Evolutionary conservation across 495 filamentous ascomycete genomes (phyloP).

Genomic region (Trichoderma asperelloides): DNA sequence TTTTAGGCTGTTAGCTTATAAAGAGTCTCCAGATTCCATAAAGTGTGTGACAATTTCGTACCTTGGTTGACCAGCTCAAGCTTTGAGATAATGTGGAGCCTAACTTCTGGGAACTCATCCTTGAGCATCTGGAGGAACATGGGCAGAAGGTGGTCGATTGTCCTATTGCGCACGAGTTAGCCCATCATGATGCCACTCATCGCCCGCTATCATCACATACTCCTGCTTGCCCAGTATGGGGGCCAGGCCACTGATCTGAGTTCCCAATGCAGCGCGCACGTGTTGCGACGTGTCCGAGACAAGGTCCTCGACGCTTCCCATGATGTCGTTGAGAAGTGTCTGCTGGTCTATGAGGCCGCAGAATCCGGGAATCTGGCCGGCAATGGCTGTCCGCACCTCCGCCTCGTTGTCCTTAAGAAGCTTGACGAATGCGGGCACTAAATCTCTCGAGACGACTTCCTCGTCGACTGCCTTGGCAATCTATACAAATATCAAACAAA

Average conservation of each 20-base stretch:
- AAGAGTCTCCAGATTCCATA: slow-evolving; percentile 12
- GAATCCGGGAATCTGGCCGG: slow-evolving; percentile 96
- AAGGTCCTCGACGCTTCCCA: slow-evolving; percentile 91
- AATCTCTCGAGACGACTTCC: slow-evolving; percentile 85
- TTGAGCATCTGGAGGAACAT: slow-evolving; percentile 99
- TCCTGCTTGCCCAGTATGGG: slow-evolving; percentile 97
- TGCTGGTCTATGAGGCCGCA: slow-evolving; percentile 79
- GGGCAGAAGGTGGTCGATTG: slow-evolving; percentile 89
- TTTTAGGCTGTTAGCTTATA: not conserved
- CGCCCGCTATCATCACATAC: slow-evolving; percentile 41
- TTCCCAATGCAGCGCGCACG: slow-evolving; percentile 88
- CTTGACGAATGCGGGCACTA: slow-evolving; percentile 95
- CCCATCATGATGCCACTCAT: slow-evolving; percentile 8
- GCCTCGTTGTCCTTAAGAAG: slow-evolving; percentile 95
- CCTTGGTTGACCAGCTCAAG: slow-evolving; percentile 95
- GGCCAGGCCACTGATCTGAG: slow-evolving; percentile 93
- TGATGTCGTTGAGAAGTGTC: slow-evolving; percentile 89
- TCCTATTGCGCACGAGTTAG: slow-evolving; percentile 42
- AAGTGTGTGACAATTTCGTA: slow-evolving; percentile 25
- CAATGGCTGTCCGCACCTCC: slow-evolving; percentile 93
- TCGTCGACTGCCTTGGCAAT: slow-evolving; percentile 97
- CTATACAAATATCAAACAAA: slow-evolving; percentile 36
- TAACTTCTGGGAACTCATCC: slow-evolving; percentile 96
- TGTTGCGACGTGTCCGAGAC: slow-evolving; percentile 95
- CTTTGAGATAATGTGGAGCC: slow-evolving; percentile 97